phyloP scores from a whole-genome alignment of 192 early-diverging fungal species.

The Martensiomyces pterosporus region DNA sequence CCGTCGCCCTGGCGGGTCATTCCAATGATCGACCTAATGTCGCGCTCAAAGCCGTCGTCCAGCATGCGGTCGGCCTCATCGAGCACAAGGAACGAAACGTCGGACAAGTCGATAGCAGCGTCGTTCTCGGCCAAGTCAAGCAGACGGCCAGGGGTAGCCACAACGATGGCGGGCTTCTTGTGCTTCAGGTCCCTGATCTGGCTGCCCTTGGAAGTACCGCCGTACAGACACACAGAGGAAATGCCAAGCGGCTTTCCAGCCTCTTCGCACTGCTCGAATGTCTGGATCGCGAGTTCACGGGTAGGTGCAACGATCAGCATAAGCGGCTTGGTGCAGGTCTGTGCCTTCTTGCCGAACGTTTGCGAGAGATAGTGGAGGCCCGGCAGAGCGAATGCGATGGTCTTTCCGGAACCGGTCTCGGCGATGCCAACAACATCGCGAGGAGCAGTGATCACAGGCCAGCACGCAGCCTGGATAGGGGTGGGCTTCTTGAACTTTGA shows the following conservation, averaged over 20 bases:
- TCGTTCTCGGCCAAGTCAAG: constrained; percentile 85
- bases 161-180: constrained; percentile 57
- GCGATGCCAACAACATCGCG: constrained; percentile 94
- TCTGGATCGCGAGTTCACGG: constrained; percentile 93
- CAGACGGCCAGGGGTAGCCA: constrained; percentile 95
- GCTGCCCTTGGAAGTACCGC: constrained; percentile 78
- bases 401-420: constrained; percentile 95
- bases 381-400: constrained; percentile 90
- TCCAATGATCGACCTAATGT: constrained; percentile 79
- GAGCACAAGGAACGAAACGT: constrained; percentile 84
- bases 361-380: constrained; percentile 75
- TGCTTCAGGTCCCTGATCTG: constrained; percentile 59
- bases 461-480: constrained; percentile 89
- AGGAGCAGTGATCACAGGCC: constrained; percentile 79
- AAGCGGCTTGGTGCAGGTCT: constrained; percentile 64
- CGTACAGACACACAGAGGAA: constrained; percentile 78
- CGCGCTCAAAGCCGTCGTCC: constrained; percentile 90
- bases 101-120: constrained; percentile 68
- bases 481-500: constrained; percentile 79
- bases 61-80: constrained; percentile 99
- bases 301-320: constrained; percentile 91
- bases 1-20: constrained; percentile 63
- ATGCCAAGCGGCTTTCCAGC: constrained; percentile 65
- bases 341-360: constrained; percentile 61
- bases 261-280: constrained; percentile 79